Evolutionary conservation across 2,329 filamentous ascomycete species (phyloP).

Genomic region (Cladobotryum mycophilum): DNA sequence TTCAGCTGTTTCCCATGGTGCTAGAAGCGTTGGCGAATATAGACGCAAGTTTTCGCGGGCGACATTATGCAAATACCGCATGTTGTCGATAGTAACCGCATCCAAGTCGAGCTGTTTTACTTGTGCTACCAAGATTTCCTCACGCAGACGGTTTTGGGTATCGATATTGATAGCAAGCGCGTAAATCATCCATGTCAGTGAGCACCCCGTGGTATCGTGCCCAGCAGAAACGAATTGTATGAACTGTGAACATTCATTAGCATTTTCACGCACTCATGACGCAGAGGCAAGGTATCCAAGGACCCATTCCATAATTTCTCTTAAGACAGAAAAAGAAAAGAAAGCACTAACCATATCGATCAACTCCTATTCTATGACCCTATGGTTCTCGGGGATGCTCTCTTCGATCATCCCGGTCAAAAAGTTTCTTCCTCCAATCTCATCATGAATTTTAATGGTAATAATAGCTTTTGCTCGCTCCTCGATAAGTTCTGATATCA

Average conservation of each 20-base stretch:
- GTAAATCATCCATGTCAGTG: constrained; percentile 37
- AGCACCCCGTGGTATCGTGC: constrained; percentile 39
- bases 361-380: background rate
- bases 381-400: constrained; percentile 1
- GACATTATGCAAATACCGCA: no score
- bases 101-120: no score
- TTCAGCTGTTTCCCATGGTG: no score
- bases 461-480: constrained; percentile 1
- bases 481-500: constrained; percentile 7
- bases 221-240: constrained; percentile 22
- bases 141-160: constrained; percentile 33
- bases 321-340: no score
- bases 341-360: constrained; percentile 2
- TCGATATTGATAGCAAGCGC: constrained; percentile 33
- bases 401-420: constrained; percentile 5
- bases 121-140: constrained; percentile 25
- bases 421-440: constrained; percentile 2
- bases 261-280: no score
- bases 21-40: no score
- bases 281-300: no score
- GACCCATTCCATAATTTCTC: background rate
- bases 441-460: background rate
- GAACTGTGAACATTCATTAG: background rate
- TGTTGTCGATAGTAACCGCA: no score
- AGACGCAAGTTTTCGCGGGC: no score